These are phyloP conservation scores for Ceratocystis ficicola DNA, from an alignment of 2,329 filamentous ascomycete genomes.

Conservation along the genomic window DNA sequence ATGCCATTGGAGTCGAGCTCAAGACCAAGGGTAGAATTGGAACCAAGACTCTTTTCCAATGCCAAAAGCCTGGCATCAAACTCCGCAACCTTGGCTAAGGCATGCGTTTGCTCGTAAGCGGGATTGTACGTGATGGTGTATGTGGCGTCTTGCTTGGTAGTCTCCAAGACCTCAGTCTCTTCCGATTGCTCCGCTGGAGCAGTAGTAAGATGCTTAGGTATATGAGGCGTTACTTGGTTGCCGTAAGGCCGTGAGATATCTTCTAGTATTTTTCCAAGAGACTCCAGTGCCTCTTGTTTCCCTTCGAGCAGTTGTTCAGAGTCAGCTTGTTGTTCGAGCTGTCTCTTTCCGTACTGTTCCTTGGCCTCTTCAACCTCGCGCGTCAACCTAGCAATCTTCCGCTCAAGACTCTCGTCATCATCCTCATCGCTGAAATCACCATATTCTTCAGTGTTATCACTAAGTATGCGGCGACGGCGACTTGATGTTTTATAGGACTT, in stretches of 20 bases:
- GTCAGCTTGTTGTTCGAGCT: conserved; percentile 36
- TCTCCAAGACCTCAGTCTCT: conserved; percentile 24
- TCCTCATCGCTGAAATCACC: conserved; percentile 68
- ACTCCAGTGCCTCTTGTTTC: conserved; percentile 46
- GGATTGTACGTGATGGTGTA: conserved; percentile 55
- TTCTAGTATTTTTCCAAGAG: conserved; percentile 61
- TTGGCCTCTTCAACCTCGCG: conserved; percentile 70
- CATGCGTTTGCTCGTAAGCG: conserved; percentile 54
- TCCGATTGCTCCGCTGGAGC: conserved; percentile 13
- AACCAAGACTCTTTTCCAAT: conserved; percentile 70
- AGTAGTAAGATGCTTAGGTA: neutral
- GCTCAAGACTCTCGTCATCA: conserved; percentile 55
- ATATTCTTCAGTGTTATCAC: conserved; percentile 53
- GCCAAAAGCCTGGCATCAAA: conserved; percentile 72
- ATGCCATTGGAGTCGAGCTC: conserved; percentile 46
- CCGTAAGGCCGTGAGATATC: conserved; percentile 39
- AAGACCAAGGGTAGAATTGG: conserved; percentile 56
- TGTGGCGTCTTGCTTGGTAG: conserved; percentile 33
- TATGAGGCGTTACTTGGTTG: conserved; percentile 16
- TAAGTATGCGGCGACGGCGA: conserved; percentile 49
- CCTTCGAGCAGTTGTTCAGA: conserved; percentile 33
- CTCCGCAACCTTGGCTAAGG: conserved; percentile 68
- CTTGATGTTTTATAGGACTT: conserved; percentile 71
- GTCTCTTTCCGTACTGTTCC: conserved; percentile 45
- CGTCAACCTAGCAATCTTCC: conserved; percentile 68